These are phyloP conservation scores for Posidonia australis DNA, from an alignment of 106 monocot species.

Conservation along the genomic window DNA sequence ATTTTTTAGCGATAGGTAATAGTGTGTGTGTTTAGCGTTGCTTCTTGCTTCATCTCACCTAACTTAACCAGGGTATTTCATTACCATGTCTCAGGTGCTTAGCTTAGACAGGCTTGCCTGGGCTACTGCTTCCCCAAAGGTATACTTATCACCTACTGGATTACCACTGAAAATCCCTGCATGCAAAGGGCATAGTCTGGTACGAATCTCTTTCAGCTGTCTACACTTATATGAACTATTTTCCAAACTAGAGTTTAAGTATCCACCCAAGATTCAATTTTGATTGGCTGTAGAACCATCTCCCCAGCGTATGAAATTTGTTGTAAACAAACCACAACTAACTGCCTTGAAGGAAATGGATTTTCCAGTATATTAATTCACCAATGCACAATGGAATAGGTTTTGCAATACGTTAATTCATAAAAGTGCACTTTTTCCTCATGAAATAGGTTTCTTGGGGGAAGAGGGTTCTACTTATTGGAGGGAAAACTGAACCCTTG, in stretches of 20 bases:
- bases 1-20: too few relatives aligned
- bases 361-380: too few relatives aligned
- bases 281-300: too few relatives aligned
- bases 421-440: not conserved
- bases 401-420: too few relatives aligned
- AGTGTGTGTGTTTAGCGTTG: too few relatives aligned
- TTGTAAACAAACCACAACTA: too few relatives aligned
- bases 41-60: too few relatives aligned
- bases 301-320: too few relatives aligned
- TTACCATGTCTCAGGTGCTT: conserved; percentile 36
- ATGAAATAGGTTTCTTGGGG: conserved; percentile 65
- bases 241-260: not conserved
- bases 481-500: conserved; percentile 62
- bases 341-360: too few relatives aligned
- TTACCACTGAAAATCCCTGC: conserved; percentile 58
- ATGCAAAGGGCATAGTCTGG: conserved; percentile 88
- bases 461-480: conserved; percentile 60
- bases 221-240: not conserved
- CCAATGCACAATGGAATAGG: too few relatives aligned
- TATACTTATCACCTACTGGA: conserved; percentile 49
- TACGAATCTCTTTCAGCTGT: conserved; percentile 12
- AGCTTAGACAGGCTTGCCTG: conserved; percentile 78
- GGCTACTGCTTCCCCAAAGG: conserved; percentile 45
- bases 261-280: too few relatives aligned
- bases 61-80: too few relatives aligned